Base-by-base conservation (phyloP, 1,284 basidiomycete species). In the Mycena citricolor region DNA sequence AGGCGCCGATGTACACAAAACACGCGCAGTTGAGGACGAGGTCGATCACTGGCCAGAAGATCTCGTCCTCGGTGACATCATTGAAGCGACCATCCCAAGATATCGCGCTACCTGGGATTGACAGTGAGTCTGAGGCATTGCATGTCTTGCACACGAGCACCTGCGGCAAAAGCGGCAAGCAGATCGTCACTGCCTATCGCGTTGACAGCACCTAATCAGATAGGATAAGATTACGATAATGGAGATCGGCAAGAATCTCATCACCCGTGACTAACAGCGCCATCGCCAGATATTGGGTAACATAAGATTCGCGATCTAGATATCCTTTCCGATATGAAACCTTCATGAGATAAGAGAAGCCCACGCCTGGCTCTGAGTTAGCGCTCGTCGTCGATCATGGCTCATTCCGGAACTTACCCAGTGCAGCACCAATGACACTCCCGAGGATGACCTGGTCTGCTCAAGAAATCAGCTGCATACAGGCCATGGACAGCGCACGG, bases 21-120 rank as follows among this genome's bases (percentile, higher is more conserved):
- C 84, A 85, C 12, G 77, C 83, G 57, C 85, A 89, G 61, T 94
- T 94, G 57, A 94, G 77, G 32, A 86, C 65, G 31, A 86, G 72
- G 52, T 95, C 92, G 53, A 97, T 84, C 39, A 95, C 89, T 33
- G 88, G 85, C 16, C 90, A 85, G 61, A 97, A 97, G 28, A 84
- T 75, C 47, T 90, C 84, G 54, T 84, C 81, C 63, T 93, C 88
- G 3, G 82, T 91, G 43, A 91, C 86, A 32, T 72, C 69, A 57
- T 90, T 89, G 68, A 94, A 95, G 61, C 92, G 79, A 26, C 91
- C 89, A 59, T 97, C 92, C 94, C 93, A 97, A 2, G 91, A 91
- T 54, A 95, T 87, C 1, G 94, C 90, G 42, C 76, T 83, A 2
- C 84, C 84, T 86, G 49, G n/a, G 16, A 19, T 14, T 22, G 12